phyloP scores from a whole-genome alignment of 2,329 filamentous ascomycete species.

The Waltergamsia citrina region DNA sequence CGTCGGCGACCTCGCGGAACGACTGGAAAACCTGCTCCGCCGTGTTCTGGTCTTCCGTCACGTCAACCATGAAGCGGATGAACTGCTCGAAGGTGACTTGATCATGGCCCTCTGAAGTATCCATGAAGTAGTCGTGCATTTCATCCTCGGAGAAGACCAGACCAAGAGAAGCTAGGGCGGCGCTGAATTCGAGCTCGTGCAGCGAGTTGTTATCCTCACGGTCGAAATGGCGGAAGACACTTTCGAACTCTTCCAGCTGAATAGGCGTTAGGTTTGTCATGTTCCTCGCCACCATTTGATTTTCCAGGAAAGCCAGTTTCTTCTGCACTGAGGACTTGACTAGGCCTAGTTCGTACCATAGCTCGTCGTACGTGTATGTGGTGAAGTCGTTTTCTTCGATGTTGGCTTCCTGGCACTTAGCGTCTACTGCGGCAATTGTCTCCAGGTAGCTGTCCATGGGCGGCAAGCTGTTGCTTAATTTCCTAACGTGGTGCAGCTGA shows the following conservation, averaged over 20 bases:
- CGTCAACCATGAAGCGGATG: constrained; percentile 98
- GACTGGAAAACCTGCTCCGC: constrained; percentile 98
- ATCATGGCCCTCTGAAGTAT: constrained; percentile 70
- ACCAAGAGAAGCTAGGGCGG: constrained; percentile 87
- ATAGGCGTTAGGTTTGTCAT: constrained; percentile 99
- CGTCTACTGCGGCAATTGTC: constrained; percentile 76
- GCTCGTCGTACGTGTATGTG: constrained; percentile 96
- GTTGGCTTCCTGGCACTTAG: constrained; percentile 89
- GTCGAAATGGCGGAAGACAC: constrained; percentile 96
- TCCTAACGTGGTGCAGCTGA: constrained; percentile 78
- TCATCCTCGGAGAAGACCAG: constrained; percentile 95
- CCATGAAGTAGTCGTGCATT: constrained; percentile 91
- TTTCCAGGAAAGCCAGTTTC: constrained; percentile 93
- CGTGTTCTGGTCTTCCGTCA: constrained; percentile 97
- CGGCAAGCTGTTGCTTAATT: constrained; percentile 73
- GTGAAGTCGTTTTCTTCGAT: constrained; percentile 99
- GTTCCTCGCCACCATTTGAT: constrained; percentile 94
- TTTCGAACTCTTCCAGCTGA: constrained; percentile 96
- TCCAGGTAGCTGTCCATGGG: constrained; percentile 88
- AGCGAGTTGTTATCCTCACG: constrained; percentile 84
- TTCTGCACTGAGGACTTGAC: constrained; percentile 91
- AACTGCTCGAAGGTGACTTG: constrained; percentile 97
- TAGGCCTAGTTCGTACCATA: constrained; percentile 84
- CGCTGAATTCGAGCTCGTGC: constrained; percentile 90
- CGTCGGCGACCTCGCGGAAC: constrained; percentile 94